Percentiles rank a stretch among this genome's conserved stretches.
Evolutionary conservation across 306 rosid species (phyloP).

Genomic region (Fagus sylvatica): DNA sequence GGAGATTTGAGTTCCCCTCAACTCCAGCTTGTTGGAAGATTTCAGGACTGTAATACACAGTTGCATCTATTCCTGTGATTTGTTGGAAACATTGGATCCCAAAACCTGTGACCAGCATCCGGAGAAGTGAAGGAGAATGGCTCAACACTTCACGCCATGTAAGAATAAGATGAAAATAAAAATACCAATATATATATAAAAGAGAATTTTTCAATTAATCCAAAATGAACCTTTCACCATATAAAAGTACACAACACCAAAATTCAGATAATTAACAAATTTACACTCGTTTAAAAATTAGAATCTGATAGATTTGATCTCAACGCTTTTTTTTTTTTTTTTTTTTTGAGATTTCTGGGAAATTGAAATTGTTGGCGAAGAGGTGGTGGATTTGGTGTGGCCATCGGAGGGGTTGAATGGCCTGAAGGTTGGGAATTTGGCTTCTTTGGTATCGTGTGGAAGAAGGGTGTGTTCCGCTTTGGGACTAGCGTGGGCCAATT

Average conservation of each 20-base stretch:
- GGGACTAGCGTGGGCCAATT: conserved; percentile 87
- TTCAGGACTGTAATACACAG: too few species aligned
- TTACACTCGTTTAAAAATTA: too few species aligned
- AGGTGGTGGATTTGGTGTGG: conserved; percentile 70
- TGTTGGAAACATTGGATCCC: conserved; percentile 97
- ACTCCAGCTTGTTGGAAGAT: too few species aligned
- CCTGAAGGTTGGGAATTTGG: conserved; percentile 65
- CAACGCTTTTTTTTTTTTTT: too few species aligned
- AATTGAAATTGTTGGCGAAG: conserved; percentile 56
- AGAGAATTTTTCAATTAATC: too few species aligned
- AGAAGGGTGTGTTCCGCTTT: conserved; percentile 77
- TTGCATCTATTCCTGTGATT: not conserved
- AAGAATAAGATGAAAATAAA: too few species aligned
- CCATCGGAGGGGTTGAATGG: conserved; percentile 40
- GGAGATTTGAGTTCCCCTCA: too few species aligned
- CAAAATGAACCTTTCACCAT: too few species aligned
- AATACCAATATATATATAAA: too few species aligned
- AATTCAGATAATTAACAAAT: too few species aligned
- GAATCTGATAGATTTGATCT: too few species aligned
- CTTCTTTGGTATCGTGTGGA: conserved; percentile 49
- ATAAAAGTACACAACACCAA: too few species aligned
- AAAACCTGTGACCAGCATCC: conserved; percentile 81
- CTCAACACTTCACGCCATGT: conserved; percentile 58
- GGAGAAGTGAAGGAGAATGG: conserved; percentile 70
- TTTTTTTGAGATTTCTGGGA: conserved; percentile 72